A percentile compares a stretch with the other conserved stretches of the same genome.
phyloP scores from a whole-genome alignment of 257 asterid species.

The Ilex aquifolium region DNA sequence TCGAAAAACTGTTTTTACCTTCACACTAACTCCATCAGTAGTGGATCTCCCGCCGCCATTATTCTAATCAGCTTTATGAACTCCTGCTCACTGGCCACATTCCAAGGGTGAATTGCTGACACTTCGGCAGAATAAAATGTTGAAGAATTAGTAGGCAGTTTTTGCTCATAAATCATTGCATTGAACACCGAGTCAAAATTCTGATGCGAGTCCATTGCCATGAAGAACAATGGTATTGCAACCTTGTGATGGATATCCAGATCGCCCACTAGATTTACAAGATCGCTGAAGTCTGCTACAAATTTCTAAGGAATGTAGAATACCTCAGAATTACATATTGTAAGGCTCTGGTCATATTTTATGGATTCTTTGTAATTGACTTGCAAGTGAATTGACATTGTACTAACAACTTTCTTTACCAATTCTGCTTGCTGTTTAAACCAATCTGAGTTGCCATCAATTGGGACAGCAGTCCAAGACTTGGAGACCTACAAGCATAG shows the following conservation, averaged over 20 bases:
- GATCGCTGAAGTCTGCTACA: constrained; percentile 68
- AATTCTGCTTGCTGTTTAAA: constrained; percentile 65
- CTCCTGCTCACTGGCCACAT: constrained; percentile 76
- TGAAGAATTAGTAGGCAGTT: constrained; percentile 58
- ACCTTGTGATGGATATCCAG: constrained; percentile 87
- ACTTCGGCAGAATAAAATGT: constrained; percentile 76
- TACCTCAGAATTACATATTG: constrained; percentile 78
- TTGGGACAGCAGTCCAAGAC: constrained; percentile 72
- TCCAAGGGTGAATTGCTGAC: constrained; percentile 93
- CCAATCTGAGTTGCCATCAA: constrained; percentile 65
- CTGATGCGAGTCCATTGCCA: constrained; percentile 73
- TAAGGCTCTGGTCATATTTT: constrained; percentile 40
- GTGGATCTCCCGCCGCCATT: constrained; percentile 97
- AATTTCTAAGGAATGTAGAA: constrained; percentile 76
- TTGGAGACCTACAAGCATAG: constrained; percentile 49
- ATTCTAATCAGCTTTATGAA: constrained; percentile 72
- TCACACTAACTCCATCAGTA: constrained; percentile 86
- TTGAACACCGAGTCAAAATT: constrained; percentile 65
- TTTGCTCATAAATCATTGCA: constrained; percentile 69
- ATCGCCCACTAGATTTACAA: constrained; percentile 69
- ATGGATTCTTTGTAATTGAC: constrained; percentile 67
- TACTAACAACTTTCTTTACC: constrained; percentile 71
- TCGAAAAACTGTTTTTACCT: no score
- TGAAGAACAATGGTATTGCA: constrained; percentile 84
- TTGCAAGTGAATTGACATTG: constrained; percentile 92